phyloP scores from a whole-genome alignment of 306 rosid genomes.

The Crotalaria pallida region DNA sequence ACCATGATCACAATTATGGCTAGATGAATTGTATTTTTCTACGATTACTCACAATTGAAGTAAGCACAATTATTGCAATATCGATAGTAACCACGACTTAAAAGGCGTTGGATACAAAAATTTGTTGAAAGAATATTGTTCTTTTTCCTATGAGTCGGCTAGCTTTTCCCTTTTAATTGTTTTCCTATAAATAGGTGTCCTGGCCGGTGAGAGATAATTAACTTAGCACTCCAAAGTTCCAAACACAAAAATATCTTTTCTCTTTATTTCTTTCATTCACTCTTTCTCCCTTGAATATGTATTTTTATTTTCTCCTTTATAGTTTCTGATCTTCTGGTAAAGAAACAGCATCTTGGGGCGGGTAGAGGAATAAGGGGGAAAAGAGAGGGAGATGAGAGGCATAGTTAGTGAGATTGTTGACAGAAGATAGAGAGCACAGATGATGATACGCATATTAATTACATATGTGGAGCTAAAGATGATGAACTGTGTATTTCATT shows the following conservation, averaged over 20 bases:
- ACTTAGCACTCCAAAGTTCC: background rate
- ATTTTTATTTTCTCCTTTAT: background rate
- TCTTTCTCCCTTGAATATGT: background rate
- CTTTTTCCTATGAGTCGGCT: background rate
- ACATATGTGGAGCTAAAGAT: background rate
- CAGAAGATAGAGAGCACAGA: slow-evolving; percentile 99
- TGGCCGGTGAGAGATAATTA: background rate
- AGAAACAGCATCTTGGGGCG: background rate
- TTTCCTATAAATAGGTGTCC: slow-evolving; percentile 50
- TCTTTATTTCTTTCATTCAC: background rate
- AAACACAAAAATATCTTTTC: background rate
- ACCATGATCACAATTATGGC: too few species aligned
- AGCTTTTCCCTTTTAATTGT: background rate
- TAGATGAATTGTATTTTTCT: too few species aligned
- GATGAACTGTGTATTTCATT: slow-evolving; percentile 34
- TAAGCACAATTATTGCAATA: too few species aligned
- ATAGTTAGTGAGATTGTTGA: slow-evolving; percentile 52
- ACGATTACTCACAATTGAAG: too few species aligned
- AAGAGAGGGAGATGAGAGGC: background rate
- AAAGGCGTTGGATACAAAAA: too few species aligned
- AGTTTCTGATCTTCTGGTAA: background rate
- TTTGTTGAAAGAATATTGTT: too few species aligned
- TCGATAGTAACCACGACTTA: too few species aligned
- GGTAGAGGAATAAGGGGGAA: background rate
- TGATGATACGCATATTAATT: slow-evolving; percentile 28